Percentiles rank a stretch among this genome's conserved stretches.
Conservation (phyloP, 495 filamentous ascomycete species). For the Xylaria palmicola region DNA sequence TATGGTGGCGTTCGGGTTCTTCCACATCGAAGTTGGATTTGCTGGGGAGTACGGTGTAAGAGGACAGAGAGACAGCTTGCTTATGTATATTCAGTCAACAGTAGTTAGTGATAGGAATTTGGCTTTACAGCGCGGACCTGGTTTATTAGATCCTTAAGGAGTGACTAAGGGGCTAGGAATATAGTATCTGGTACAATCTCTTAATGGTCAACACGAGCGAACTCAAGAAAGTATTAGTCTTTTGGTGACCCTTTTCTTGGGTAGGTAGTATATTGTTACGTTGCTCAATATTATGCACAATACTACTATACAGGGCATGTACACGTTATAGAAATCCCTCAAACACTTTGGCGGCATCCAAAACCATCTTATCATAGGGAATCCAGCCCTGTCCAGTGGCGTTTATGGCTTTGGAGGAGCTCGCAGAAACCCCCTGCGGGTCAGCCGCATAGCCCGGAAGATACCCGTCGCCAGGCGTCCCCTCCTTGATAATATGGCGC, state of each 20-base stretch:
- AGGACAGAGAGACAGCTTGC: too few relatives aligned
- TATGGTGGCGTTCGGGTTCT: background rate
- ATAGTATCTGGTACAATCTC: too few relatives aligned
- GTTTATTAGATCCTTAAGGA: too few relatives aligned
- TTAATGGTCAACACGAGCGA: too few relatives aligned
- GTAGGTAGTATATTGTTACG: too few relatives aligned
- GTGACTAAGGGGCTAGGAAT: too few relatives aligned
- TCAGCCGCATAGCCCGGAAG: slow-evolving; percentile 11
- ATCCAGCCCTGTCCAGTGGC: slow-evolving; percentile 6
- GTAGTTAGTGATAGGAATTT: too few relatives aligned
- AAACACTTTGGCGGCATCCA: slow-evolving; percentile 2
- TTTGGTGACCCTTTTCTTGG: too few relatives aligned
- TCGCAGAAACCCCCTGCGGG: background rate
- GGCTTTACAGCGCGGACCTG: too few relatives aligned
- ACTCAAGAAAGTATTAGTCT: too few relatives aligned
- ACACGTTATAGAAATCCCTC: background rate
- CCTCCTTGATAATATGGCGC: slow-evolving; percentile 32
- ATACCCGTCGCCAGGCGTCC: slow-evolving; percentile 41
- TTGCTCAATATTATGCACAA: background rate
- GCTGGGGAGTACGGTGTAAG: background rate
- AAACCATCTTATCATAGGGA: slow-evolving; percentile 1
- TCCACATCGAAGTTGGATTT: background rate
- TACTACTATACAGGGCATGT: background rate
- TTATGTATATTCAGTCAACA: too few relatives aligned
- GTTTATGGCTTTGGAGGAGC: background rate